phyloP scores from a whole-genome alignment of 441 rosid genomes.

The Euphorbia schlechtendalii region DNA sequence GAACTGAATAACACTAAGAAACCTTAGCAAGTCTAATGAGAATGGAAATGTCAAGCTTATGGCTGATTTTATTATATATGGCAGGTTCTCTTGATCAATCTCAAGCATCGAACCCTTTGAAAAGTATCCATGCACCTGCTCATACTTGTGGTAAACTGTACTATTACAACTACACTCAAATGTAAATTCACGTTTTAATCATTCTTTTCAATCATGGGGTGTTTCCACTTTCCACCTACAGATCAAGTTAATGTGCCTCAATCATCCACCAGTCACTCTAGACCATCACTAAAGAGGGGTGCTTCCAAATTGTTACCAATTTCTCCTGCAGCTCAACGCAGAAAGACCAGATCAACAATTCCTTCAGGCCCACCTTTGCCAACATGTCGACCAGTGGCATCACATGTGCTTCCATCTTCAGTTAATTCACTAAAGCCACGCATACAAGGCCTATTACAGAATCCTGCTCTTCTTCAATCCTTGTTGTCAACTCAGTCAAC shows the following conservation, averaged over 20 bases:
- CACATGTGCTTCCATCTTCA: slow-evolving; percentile 1
- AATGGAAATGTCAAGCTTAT: no score
- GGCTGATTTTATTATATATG: slow-evolving; percentile 6
- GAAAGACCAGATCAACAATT: slow-evolving; percentile 7
- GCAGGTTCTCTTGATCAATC: slow-evolving; percentile 22
- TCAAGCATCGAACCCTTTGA: slow-evolving; percentile 14
- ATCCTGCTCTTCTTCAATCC: background rate
- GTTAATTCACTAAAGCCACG: background rate
- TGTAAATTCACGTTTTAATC: no score
- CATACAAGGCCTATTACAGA: background rate
- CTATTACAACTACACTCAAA: background rate
- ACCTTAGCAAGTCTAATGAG: no score
- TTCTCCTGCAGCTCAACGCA: slow-evolving; percentile 6
- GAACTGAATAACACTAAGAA: no score
- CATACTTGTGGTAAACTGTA: background rate
- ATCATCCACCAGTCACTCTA: slow-evolving; percentile 7
- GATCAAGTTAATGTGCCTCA: slow-evolving; percentile 15
- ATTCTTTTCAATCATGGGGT: no score
- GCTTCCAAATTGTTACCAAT: slow-evolving; percentile 3
- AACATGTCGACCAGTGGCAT: slow-evolving; percentile 1
- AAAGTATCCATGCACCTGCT: slow-evolving; percentile 7
- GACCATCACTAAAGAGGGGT: slow-evolving; percentile 22
- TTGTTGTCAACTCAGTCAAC: background rate
- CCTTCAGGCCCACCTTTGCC: background rate
- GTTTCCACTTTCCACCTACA: no score